Base-by-base conservation (phyloP, 2,329 filamentous ascomycete genomes). In the Cladosporium sp. region DNA sequence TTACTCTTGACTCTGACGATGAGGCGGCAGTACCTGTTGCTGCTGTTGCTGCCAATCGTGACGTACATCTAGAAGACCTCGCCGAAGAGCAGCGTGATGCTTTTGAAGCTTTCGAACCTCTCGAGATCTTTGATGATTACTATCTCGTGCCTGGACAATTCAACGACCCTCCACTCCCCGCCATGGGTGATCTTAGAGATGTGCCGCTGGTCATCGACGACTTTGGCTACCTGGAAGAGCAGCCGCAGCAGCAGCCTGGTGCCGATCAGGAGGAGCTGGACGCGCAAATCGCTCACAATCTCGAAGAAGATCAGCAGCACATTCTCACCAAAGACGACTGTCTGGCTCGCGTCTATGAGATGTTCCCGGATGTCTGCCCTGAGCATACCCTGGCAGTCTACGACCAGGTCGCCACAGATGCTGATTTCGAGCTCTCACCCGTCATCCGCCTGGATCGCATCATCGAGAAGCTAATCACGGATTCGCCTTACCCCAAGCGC, bases 321-420 rank as follows among this genome's bases (percentile, higher is more conserved):
- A 23, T 48, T 6, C 30, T 56, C 18, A 16, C 59, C 21, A 30
- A 63, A 14, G 73, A 75, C 18, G 49, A 53, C 23, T 75, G 73
- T 58, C 64, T 77, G 25, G 63, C 69, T 28, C 69, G 63, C 13
- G 68, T 77, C 23, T 68, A 75, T 7, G 73, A 72, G 28, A 69
- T 77, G 25, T 76, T 77, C 43, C 76, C 75, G 28, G 74, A 77
- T 46, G 69, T 77, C 65, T 70, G 64, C 21, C 74, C 73, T 49
- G 71, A 75, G 2, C 68, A 77, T 58, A 70, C 76, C n/a, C 26
- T 51, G 26, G 58, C 67, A 18, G 66, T 77, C 14, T 74, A 74
- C 64, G 34, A 53, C 10, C 68, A 67, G 10, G 56, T 70, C 34
- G 66, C 34, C 13, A 56, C 54, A 1, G 59, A 65, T 13, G 48